Evolutionary conservation across 352 stramenopile genomes (phyloP), one percentile per base, ranked within the genome.

Genomic region (Globisporangium yorkense): DNA sequence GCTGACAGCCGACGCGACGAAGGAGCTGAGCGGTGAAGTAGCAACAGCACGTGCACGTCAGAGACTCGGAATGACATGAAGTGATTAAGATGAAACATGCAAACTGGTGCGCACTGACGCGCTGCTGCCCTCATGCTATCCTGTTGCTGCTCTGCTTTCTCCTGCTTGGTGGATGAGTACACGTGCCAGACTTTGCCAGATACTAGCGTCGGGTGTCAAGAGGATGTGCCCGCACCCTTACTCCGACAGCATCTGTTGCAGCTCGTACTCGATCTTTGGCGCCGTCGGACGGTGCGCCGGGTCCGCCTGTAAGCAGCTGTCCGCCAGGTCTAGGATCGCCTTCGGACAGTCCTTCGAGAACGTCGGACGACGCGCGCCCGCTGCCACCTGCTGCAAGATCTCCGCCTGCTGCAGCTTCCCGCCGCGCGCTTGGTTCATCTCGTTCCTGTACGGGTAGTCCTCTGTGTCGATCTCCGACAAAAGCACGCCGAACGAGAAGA

Each of bases 371-470:
- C 15, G 37, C 37, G 35, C 9, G 35, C 35, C 35, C 2, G 35
- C 35, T 1, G 35, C 35, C 35, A 40, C 35, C 35, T 35, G 31
- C 6, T 6, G 31, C 31, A 35, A n/a, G n/a, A n/a, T n/a, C n/a
- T n/a, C n/a, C n/a, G n/a, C n/a, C n/a, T n/a, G n/a, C n/a, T n/a
- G n/a, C n/a, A n/a, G n/a, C n/a, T n/a, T n/a, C n/a, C n/a, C n/a
- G n/a, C n/a, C n/a, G n/a, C n/a, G n/a, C n/a, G n/a, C n/a, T n/a
- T n/a, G n/a, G n/a, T n/a, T n/a, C n/a, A n/a, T n/a, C n/a, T n/a
- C n/a, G n/a, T n/a, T n/a, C n/a, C n/a, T n/a, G 61, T 85, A 85
- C 49, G 75, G 75, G 35, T 83, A 85, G 59, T 85, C 75, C 29
- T 82, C 68, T 8, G 75, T 81, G 43, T 82, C 75, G 31, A 85